Evolutionary conservation across 1,139 yeast species (phyloP).

Genomic region (Sugiyamaella grinbergsii): DNA sequence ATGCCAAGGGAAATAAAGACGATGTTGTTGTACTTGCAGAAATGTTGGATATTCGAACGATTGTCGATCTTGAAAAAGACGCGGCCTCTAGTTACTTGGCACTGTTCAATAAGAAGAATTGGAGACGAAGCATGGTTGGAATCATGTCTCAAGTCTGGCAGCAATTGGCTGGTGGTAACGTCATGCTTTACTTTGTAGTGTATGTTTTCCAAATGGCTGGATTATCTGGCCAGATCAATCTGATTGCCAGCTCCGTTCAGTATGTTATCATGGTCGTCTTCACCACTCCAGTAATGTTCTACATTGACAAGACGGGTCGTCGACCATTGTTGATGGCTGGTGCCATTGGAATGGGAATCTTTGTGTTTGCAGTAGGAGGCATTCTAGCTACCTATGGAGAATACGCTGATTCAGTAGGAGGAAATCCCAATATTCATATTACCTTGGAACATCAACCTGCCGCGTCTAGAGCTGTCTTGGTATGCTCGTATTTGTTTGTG

Average conservation of each 20-base stretch:
- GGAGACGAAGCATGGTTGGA: constrained; percentile 54
- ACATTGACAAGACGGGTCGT: constrained; percentile 56
- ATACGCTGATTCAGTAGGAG: constrained; percentile 43
- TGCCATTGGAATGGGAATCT: constrained; percentile 48
- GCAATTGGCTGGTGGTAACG: constrained; percentile 69
- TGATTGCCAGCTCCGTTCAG: constrained; percentile 59
- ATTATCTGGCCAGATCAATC: constrained; percentile 33
- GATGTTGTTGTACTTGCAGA: constrained; percentile 58
- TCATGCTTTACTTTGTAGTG: constrained; percentile 51
- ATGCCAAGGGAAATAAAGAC: constrained; percentile 56
- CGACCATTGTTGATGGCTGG: constrained; percentile 48
- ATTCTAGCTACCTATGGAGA: constrained; percentile 47
- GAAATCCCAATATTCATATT: constrained; percentile 51
- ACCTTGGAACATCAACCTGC: constrained; percentile 45
- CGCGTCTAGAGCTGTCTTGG: constrained; percentile 53
- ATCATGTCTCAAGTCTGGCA: constrained; percentile 66
- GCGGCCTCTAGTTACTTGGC: constrained; percentile 44
- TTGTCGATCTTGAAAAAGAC: constrained; percentile 32
- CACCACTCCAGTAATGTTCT: constrained; percentile 48
- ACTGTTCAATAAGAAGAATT: constrained; percentile 51
- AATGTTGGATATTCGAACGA: constrained; percentile 57
- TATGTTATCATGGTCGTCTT: constrained; percentile 49
- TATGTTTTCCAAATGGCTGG: constrained; percentile 45
- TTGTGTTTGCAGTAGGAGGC: constrained; percentile 50
- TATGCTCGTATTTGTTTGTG: constrained; percentile 60